phyloP scores from a whole-genome alignment of 345 rosid species.

The Hibiscus syriacus region DNA sequence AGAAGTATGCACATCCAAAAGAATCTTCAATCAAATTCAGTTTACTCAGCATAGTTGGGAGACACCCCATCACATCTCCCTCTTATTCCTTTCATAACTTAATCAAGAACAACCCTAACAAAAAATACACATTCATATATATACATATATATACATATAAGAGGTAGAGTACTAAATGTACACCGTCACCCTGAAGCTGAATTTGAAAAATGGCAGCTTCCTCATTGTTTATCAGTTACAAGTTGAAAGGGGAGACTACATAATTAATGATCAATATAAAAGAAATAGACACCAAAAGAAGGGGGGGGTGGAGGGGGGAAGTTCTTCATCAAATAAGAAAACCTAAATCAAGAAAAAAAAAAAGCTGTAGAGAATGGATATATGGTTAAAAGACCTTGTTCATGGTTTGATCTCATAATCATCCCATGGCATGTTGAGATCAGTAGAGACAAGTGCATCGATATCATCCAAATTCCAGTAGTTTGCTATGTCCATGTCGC shows the following conservation, averaged over 20 bases:
- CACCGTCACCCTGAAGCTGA: slow-evolving; percentile 15
- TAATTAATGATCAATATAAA: slow-evolving; percentile 6
- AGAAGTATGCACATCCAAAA: slow-evolving; percentile 22
- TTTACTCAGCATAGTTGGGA: slow-evolving; percentile 7
- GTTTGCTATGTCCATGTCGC: no score
- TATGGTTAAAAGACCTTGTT: slow-evolving; percentile 3
- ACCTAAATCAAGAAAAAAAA: background rate
- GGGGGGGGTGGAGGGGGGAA: no score
- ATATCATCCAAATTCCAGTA: no score
- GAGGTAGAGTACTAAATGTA: slow-evolving; percentile 12
- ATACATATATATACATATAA: background rate
- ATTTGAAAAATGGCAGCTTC: slow-evolving; percentile 25
- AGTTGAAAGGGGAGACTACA: slow-evolving; percentile 11
- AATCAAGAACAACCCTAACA: background rate
- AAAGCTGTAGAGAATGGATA: background rate
- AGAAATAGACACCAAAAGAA: background rate
- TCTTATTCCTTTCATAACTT: background rate
- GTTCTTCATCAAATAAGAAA: background rate
- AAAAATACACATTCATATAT: background rate
- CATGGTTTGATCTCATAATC: no score
- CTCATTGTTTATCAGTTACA: slow-evolving; percentile 8
- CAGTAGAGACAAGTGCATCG: no score
- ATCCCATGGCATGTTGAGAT: no score
- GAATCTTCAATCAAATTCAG: slow-evolving; percentile 37
- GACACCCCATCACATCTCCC: background rate